Evolutionary conservation across 2,329 filamentous ascomycete species (phyloP).

Genomic region (Triangularia verruculosa): DNA sequence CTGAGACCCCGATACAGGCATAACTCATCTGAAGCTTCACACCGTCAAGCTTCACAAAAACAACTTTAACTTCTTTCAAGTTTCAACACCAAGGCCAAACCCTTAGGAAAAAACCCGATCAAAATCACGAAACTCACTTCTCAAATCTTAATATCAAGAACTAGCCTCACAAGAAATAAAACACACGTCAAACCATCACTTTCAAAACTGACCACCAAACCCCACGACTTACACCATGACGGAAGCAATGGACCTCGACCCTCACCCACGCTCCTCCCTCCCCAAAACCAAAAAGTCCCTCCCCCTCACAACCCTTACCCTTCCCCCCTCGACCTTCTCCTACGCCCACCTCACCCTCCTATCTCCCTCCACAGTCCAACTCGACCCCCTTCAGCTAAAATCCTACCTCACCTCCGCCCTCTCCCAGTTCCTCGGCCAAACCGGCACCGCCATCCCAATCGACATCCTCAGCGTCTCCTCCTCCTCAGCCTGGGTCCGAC

Average conservation of each 20-base stretch:
- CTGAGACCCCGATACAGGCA: background rate
- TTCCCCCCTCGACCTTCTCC: constrained; percentile 51
- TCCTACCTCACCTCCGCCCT: constrained; percentile 63
- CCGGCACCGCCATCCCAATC: constrained; percentile 63
- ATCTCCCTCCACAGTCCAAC: constrained; percentile 22
- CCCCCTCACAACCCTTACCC: constrained; percentile 50
- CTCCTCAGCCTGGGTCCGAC: constrained; percentile 55
- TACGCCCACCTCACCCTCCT: constrained; percentile 50
- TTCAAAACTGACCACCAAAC: background rate
- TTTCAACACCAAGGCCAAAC: background rate
- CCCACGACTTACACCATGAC: background rate
- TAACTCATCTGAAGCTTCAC: background rate
- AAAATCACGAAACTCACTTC: background rate
- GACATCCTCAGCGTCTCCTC: constrained; percentile 63
- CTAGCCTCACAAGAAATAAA: background rate
- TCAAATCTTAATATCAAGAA: background rate
- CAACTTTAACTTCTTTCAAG: background rate
- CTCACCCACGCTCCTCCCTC: background rate
- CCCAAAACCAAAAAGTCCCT: constrained; percentile 37
- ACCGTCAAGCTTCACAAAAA: background rate
- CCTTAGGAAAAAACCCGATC: background rate
- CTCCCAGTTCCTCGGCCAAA: constrained; percentile 66
- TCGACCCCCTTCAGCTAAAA: constrained; percentile 63
- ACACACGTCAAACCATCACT: background rate
- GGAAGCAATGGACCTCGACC: constrained; percentile 20